These are phyloP conservation scores for Claviceps pazoutovae DNA, from an alignment of 2,329 filamentous ascomycete species.

Conservation along the genomic window DNA sequence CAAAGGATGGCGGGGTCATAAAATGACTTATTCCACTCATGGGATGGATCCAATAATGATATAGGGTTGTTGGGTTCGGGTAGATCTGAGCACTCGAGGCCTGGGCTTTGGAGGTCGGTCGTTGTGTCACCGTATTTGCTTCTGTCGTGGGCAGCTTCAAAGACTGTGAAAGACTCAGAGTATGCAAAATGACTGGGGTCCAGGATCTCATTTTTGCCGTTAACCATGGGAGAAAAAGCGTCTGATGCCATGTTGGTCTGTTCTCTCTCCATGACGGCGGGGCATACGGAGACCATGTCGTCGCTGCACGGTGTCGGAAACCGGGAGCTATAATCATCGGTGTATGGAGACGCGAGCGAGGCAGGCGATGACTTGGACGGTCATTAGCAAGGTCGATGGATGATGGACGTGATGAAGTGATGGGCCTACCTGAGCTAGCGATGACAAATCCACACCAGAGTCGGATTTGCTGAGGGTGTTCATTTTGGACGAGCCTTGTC, in stretches of 20 bases:
- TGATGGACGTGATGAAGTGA: neutral
- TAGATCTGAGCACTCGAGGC: conserved; percentile 14
- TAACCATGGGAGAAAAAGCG: conserved; percentile 7
- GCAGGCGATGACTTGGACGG: conserved; percentile 22
- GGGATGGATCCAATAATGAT: conserved; percentile 14
- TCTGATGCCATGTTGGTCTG: conserved; percentile 1
- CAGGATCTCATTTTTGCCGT: conserved; percentile 16
- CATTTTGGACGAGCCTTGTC: conserved; percentile 18
- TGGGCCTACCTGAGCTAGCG: conserved; percentile 16
- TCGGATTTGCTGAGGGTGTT: conserved; percentile 28
- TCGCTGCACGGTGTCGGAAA: conserved; percentile 43
- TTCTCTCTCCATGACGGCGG: conserved; percentile 16
- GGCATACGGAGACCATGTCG: conserved; percentile 24
- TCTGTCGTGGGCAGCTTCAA: conserved; percentile 26
- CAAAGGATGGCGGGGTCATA: conserved; percentile 17
- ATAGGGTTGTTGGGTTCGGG: conserved; percentile 13
- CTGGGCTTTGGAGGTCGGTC: conserved; percentile 18
- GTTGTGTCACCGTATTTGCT: conserved; percentile 20
- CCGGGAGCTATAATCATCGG: conserved; percentile 23
- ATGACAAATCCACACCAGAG: conserved; percentile 15
- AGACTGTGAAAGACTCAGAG: conserved; percentile 25
- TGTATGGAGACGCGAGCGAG: conserved; percentile 24
- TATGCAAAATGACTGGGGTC: conserved; percentile 16
- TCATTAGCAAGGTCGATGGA: neutral
- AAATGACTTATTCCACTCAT: conserved; percentile 19